Evolutionary conservation across 352 stramenopile species (phyloP), one percentile per base, ranked within the genome.

Genomic region (Thalassiosira hispida): DNA sequence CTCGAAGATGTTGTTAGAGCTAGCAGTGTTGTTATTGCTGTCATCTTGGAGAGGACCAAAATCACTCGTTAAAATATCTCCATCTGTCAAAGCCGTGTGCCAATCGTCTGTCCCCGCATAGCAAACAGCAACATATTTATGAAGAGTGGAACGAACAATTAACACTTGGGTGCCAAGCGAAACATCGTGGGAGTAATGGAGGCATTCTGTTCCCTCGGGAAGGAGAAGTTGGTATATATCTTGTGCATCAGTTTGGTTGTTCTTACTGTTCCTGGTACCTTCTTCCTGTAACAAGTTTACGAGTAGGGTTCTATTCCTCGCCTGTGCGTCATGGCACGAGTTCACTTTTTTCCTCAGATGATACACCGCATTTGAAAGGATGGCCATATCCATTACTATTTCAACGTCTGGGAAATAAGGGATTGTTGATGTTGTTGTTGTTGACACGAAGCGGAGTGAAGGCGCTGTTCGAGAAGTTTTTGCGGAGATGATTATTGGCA

Each of bases 101-200:
- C 85, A 81, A 79, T 93, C 79, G 64, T 93, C 86, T 1, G 88
- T 93, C 42, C 88, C 88, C 7, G 88, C 84, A 83, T 90, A 93
- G 2, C 86, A 74, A 0, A 93, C 52, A 6, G 83, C 77, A 23
- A 92, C 52, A 57, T 92, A 93, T 0, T 78, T 56, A 20, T 80
- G 81, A 9, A 55, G 3, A n/a, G 2, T 61, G 0, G 64, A 79
- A 20, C 83, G 81, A 12, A 89, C 73, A 7, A 93, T 57, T 46
- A 93, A 64, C 1, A 93, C 81, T 71, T 93, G 88, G 16, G 81
- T 93, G 11, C 80, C 85, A 20, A 83, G 42, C n/a, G 46, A 53
- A 61, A 72, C 55, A 53, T 83, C 75, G 29, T 83, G 75, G 0
- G 69, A 79, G 31, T 83, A 83, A 33, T 79, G 42, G n/a, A 83